These are phyloP conservation scores for Trichoderma koningii DNA, from an alignment of 2,329 filamentous ascomycete genomes.

Conservation along the genomic window DNA sequence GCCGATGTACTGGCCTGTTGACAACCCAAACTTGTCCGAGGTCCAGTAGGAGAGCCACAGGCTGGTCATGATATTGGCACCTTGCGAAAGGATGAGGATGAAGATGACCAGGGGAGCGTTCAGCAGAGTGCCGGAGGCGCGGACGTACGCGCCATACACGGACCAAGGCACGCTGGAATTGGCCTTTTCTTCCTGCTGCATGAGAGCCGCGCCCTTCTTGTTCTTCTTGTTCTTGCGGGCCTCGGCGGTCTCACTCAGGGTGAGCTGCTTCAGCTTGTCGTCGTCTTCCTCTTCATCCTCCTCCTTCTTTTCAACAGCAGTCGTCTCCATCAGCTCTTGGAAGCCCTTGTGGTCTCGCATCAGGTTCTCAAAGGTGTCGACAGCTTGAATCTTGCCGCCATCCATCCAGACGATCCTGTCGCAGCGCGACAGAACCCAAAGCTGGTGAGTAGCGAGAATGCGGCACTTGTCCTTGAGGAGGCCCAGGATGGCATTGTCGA, in stretches of 20 bases:
- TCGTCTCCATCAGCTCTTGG: conserved; percentile 81
- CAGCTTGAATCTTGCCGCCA: conserved; percentile 75
- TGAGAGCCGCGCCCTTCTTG: conserved; percentile 63
- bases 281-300: conserved; percentile 53
- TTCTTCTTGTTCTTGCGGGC: conserved; percentile 57
- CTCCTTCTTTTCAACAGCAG: conserved; percentile 67
- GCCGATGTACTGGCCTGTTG: conserved; percentile 71
- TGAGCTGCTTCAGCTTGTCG: conserved; percentile 45
- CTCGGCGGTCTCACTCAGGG: conserved; percentile 43
- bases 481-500: conserved; percentile 91
- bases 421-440: conserved; percentile 87
- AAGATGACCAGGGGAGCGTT: conserved; percentile 65
- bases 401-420: conserved; percentile 95
- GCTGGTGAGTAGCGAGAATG: conserved; percentile 89
- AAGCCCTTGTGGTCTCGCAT: conserved; percentile 80
- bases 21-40: conserved; percentile 70
- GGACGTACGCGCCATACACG: conserved; percentile 77
- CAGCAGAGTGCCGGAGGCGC: conserved; percentile 70
- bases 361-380: conserved; percentile 87
- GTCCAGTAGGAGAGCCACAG: conserved; percentile 97
- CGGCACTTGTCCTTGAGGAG: conserved; percentile 86
- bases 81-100: conserved; percentile 72
- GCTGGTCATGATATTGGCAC: conserved; percentile 81
- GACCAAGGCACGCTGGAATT: conserved; percentile 76
- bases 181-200: conserved; percentile 72